Evolutionary conservation across 2,329 filamentous ascomycete species (phyloP), one percentile per base, ranked within the genome.

Genomic region (Rutstroemia sydowiana): DNA sequence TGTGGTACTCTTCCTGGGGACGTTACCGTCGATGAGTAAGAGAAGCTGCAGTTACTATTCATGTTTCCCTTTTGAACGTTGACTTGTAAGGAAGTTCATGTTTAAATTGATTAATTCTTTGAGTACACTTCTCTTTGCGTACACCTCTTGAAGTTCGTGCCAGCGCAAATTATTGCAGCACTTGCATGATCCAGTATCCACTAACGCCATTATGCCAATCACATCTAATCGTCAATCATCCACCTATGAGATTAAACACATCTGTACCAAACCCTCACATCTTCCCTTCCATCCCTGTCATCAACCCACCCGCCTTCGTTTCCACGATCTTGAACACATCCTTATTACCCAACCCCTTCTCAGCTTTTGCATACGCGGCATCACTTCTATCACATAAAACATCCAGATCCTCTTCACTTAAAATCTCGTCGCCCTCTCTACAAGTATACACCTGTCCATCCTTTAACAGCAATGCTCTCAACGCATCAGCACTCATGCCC

Each of bases 251-350:
- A n/a, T n/a, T n/a, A n/a, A n/a, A n/a, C n/a, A n/a, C n/a, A n/a
- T n/a, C n/a, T n/a, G n/a, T n/a, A 11, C 23, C n/a, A 30, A 21
- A 5, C 31, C 7, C 26, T 14, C 9, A 18, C 8, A 3, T 48
- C 48, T 53, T 45, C 44, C 55, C 51, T 26, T 57, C 55, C 53
- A 62, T 58, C 7, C 57, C 57, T 3, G 52, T 55, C 57, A 64
- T 63, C 40, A 68, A 56, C 1, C 64, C 65, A 16, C 60, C 77
- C 45, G 71, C 72, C 66, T 79, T 83, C n/a, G 88, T 95, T 69
- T 92, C 89, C 11, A 96, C 87, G 46, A 90, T 84, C 64, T 80
- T 80, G 65, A 90, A 95, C 0, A 73, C 77, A 45, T 79, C 84
- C 1, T 83, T 82, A 60, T 84, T 78, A 60, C 89, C 88, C 45